Evolutionary conservation across 208 protist species (phyloP).

Genomic region (Wallacemonas rigidus): DNA sequence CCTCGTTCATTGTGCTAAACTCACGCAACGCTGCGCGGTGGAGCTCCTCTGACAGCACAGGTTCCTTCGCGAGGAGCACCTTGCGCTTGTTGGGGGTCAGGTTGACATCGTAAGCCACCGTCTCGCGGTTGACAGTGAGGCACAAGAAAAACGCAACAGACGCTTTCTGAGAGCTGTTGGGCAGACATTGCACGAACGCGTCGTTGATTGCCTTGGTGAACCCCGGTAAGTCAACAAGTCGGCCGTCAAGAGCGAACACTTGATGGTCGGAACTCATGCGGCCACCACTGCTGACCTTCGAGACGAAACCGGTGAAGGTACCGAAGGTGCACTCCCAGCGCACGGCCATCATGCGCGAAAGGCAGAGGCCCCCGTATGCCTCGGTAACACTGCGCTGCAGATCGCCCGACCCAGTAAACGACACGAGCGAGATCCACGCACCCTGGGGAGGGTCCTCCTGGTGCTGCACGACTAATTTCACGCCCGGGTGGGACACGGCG

Average conservation of each 20-base stretch:
- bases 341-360: conserved; percentile 57
- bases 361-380: conserved; percentile 76
- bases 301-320: conserved; percentile 65
- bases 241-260: conserved; percentile 76
- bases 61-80: conserved; percentile 56
- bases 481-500: conserved; percentile 77
- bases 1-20: conserved; percentile 46
- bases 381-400: conserved; percentile 65
- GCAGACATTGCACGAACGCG: conserved; percentile 70
- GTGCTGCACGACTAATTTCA: conserved; percentile 70
- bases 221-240: conserved; percentile 78
- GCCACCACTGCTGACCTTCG: conserved; percentile 49
- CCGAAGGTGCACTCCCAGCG: conserved; percentile 63
- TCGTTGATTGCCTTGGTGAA: conserved; percentile 74
- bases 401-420: conserved; percentile 69
- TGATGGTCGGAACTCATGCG: conserved; percentile 67
- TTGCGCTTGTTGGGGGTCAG: conserved; percentile 79
- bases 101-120: conserved; percentile 80
- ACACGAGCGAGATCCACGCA: conserved; percentile 63
- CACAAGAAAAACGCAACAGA: conserved; percentile 78
- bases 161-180: conserved; percentile 67
- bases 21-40: conserved; percentile 44
- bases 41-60: conserved; percentile 41
- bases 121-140: conserved; percentile 16
- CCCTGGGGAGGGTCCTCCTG: conserved; percentile 37